phyloP scores from a whole-genome alignment of 805 yeast genomes.

The Metschnikowia drakensbergensis region DNA sequence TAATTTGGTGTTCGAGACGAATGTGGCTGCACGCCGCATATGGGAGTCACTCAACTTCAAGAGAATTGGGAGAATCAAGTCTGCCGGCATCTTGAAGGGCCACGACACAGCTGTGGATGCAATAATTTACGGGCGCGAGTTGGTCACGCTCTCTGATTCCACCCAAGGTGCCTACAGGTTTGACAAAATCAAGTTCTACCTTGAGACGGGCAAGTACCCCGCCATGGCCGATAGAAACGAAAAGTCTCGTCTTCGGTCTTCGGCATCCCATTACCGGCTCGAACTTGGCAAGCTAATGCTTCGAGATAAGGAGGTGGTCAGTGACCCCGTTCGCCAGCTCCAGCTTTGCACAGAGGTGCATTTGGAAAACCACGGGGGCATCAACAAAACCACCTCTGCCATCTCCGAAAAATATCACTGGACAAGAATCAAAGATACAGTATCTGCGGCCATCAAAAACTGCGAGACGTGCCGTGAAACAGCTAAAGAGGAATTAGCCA shows the following conservation, averaged over 20 bases:
- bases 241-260: conserved; percentile 78
- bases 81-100: conserved; percentile 87
- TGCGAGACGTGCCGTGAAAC: conserved; percentile 72
- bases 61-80: conserved; percentile 72
- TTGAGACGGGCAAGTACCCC: conserved; percentile 85
- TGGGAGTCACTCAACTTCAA: conserved; percentile 75
- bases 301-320: conserved; percentile 78
- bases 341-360: conserved; percentile 73
- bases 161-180: conserved; percentile 56
- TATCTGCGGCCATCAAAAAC: conserved; percentile 67
- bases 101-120: conserved; percentile 85
- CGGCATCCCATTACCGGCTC: conserved; percentile 72
- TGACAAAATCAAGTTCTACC: conserved; percentile 71
- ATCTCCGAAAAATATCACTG: conserved; percentile 84
- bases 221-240: conserved; percentile 77
- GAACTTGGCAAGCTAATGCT: conserved; percentile 69
- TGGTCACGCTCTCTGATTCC: conserved; percentile 53
- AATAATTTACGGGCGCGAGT: conserved; percentile 75
- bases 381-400: conserved; percentile 77
- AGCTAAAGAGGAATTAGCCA: conserved; percentile 21
- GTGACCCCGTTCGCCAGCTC: conserved; percentile 69
- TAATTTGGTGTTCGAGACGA: conserved; percentile 84
- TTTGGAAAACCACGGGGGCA: conserved; percentile 71
- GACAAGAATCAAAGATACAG: conserved; percentile 88
- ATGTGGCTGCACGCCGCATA: conserved; percentile 74